Evolutionary conservation across 371 early-diverging fungal species (phyloP).

Genomic region (Mortierella sp.): DNA sequence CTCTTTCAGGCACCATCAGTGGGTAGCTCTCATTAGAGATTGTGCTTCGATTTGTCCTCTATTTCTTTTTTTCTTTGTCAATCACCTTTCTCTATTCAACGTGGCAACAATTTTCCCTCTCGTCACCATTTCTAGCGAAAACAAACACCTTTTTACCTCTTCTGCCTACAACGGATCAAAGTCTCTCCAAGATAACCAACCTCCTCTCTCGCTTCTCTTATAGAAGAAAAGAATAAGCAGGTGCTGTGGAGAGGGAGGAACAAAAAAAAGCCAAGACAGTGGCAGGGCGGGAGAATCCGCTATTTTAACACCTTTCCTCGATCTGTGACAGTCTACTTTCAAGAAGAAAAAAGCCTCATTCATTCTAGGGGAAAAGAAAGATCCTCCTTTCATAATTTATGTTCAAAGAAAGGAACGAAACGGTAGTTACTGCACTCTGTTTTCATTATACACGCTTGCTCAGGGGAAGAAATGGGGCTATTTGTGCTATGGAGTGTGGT

Average conservation of each 20-base stretch:
- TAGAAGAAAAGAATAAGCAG: not conserved
- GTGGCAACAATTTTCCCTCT: too few relatives aligned
- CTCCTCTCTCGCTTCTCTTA: not conserved
- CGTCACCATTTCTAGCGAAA: too few relatives aligned
- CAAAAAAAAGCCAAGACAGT: not conserved
- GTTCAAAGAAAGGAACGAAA: not conserved
- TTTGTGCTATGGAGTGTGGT: not conserved
- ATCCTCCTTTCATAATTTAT: not conserved
- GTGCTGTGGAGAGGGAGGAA: not conserved
- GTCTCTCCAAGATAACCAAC: not conserved
- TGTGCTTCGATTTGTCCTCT: too few relatives aligned
- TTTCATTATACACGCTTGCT: not conserved
- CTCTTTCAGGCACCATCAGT: too few relatives aligned
- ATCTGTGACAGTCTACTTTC: not conserved
- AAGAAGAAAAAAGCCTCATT: slow-evolving; percentile 4
- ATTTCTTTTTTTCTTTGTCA: not conserved
- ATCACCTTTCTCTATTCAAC: too few relatives aligned
- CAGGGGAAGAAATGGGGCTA: not conserved
- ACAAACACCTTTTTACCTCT: not conserved
- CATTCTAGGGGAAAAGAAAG: slow-evolving; percentile 5
- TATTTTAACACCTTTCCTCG: not conserved
- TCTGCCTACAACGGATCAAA: not conserved
- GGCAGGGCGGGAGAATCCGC: not conserved
- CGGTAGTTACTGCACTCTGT: not conserved
- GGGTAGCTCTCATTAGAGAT: too few relatives aligned